Percentiles rank a stretch among this genome's conserved stretches.
phyloP scores from a whole-genome alignment of 2,329 filamentous ascomycete genomes.

The Blumeria hordei region DNA sequence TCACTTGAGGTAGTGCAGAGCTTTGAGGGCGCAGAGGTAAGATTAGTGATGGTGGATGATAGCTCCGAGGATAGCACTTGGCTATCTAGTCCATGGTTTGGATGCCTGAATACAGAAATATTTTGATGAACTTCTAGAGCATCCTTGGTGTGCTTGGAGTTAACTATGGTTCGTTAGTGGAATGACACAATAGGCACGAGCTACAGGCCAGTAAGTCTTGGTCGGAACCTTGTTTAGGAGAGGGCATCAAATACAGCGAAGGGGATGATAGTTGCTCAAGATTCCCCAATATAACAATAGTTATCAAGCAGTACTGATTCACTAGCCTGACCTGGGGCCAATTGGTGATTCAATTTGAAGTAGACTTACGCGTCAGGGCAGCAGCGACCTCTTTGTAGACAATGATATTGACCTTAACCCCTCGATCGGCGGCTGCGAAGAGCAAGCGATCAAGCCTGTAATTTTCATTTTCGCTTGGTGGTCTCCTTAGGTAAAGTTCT shows the following conservation, averaged over 20 bases:
- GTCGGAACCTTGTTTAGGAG: neutral
- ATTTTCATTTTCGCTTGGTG: conserved; percentile 56
- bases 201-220: too few relatives aligned
- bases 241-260: neutral
- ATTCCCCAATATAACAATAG: too few relatives aligned
- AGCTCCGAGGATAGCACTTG: conserved; percentile 44
- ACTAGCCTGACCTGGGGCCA: too few relatives aligned
- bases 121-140: conserved; percentile 61
- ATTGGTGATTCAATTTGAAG: neutral
- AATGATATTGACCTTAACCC: conserved; percentile 64
- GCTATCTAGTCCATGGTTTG: conserved; percentile 60
- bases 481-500: conserved; percentile 66
- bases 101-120: conserved; percentile 73
- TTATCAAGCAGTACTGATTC: too few relatives aligned
- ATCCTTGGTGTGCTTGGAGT: conserved; percentile 50
- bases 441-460: conserved; percentile 72
- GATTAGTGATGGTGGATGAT: conserved; percentile 29
- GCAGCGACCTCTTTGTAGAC: conserved; percentile 83
- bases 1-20: conserved; percentile 45
- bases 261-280: too few relatives aligned
- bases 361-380: conserved; percentile 49
- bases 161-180: neutral
- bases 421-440: conserved; percentile 56
- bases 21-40: conserved; percentile 27
- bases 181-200: neutral